Base-by-base conservation (phyloP, 805 yeast genomes). In the Candida nemodendra region DNA sequence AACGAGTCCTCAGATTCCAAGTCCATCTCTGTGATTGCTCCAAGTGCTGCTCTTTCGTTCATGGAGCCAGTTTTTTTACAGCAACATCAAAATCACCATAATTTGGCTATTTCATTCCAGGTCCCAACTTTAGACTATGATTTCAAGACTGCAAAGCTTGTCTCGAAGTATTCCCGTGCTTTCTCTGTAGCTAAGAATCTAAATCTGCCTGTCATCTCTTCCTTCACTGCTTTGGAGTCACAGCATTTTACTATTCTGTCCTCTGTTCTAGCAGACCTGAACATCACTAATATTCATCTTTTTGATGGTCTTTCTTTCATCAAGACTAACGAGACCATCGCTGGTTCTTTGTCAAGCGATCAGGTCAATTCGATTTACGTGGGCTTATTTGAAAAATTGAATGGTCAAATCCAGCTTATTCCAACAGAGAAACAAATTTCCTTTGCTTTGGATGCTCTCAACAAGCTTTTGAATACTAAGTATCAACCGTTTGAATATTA, bases 91-190 rank as follows among this genome's bases (percentile, higher is more conserved):
- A 48, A 43, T 15, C 50, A 51, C 41, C 53, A 51, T 17, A 46
- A 54, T 3, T 67, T 78, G 37, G 87, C 89, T 9, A 66, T 87
- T 42, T 69, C 82, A 11, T 76, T 90, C 57, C 80, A 81, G 53
- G 79, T 88, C 30, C 82, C 93, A 13, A 86, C 95, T 17, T 66
- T 85, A 48, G 87, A 81, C 57, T 88, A 79, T 59, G 81, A 83
- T 56, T 68, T 68, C 7, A 61, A 56, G 3, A 45, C 72, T 8
- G 72, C 74, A 27, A 59, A 76, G 30, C 68, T 87, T 27, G 77
- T 74, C 13, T 73, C 84, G 27, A 84, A 84, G 66, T 82, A 81
- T 55, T 69, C 76, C 11, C 61, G 78, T 9, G 79, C 86, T 1
- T 67, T 84, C 44, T 65, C 71, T 18, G 71, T 74, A 34, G 89